Conservation (phyloP, 768 basidiomycete genomes). For the Podaxis sp. region DNA sequence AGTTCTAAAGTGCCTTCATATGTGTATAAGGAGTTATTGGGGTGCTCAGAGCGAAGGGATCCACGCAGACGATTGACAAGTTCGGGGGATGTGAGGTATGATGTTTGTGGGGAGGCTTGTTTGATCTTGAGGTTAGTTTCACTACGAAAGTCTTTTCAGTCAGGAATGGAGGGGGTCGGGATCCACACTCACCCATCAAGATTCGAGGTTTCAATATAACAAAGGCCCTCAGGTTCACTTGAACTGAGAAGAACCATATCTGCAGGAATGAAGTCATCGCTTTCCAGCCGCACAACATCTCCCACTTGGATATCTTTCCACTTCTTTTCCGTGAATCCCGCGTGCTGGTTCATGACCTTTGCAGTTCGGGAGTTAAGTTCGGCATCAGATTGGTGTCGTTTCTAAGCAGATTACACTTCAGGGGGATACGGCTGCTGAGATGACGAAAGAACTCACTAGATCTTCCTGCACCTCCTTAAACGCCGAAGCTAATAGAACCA, state of each 20-base stretch:
- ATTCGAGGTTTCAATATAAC: slow-evolving; percentile 97
- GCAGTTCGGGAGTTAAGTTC: slow-evolving; percentile 85
- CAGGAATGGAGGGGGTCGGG: not conserved
- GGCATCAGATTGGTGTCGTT: slow-evolving; percentile 94
- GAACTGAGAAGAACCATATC: slow-evolving; percentile 86
- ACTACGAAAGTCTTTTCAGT: slow-evolving; percentile 36
- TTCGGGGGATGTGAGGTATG: slow-evolving; percentile 73
- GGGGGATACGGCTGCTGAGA: not conserved
- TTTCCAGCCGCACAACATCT: slow-evolving; percentile 88
- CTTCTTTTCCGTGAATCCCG: slow-evolving; percentile 68
- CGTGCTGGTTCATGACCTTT: slow-evolving; percentile 67
- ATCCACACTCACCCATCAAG: slow-evolving; percentile 76
- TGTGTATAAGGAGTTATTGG: slow-evolving; percentile 96
- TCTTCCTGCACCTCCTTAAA: slow-evolving; percentile 97
- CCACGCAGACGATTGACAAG: slow-evolving; percentile 75
- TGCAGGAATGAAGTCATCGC: slow-evolving; percentile 93
- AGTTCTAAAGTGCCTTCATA: slow-evolving; percentile 84
- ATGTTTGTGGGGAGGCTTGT: slow-evolving; percentile 84
- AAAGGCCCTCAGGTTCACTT: slow-evolving; percentile 95
- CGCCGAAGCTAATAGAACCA: slow-evolving; percentile 90
- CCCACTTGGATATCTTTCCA: slow-evolving; percentile 93
- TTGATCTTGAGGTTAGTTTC: slow-evolving; percentile 99
- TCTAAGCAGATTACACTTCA: slow-evolving; percentile 43
- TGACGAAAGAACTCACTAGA: slow-evolving; percentile 51
- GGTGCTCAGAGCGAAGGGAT: slow-evolving; percentile 90